A percentile compares a stretch with the other conserved stretches of the same genome.
These are phyloP conservation scores for Aspergillus bridgeri DNA, from an alignment of 495 filamentous ascomycete species.

Conservation along the genomic window DNA sequence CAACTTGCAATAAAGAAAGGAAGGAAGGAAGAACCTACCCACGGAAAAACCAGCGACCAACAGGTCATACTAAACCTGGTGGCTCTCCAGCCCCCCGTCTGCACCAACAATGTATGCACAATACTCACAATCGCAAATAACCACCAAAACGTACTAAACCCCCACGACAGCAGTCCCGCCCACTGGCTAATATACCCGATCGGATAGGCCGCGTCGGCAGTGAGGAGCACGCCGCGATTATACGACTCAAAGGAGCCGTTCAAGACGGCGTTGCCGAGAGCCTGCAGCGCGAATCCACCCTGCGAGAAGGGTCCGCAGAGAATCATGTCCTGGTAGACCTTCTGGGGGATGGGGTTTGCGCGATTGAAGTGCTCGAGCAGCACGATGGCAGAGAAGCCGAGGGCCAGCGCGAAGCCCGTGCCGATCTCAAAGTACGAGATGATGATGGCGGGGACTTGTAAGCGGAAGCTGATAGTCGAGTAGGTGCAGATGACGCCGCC, in stretches of 20 bases:
- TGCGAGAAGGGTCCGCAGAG: slow-evolving; percentile 36
- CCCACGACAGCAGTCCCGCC: slow-evolving; percentile 26
- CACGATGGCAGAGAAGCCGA: slow-evolving; percentile 20
- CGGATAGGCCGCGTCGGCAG: slow-evolving; percentile 17
- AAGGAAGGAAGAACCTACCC: slow-evolving; percentile 19
- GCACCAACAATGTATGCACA: slow-evolving; percentile 22
- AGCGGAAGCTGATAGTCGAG: slow-evolving; percentile 18
- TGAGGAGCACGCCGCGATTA: slow-evolving; percentile 25
- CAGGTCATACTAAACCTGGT: slow-evolving; percentile 21
- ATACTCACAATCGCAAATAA: slow-evolving; percentile 31
- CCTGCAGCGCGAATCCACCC: slow-evolving; percentile 29
- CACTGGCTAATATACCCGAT: slow-evolving; percentile 22
- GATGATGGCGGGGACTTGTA: slow-evolving; percentile 32
- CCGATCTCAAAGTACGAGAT: slow-evolving; percentile 33
- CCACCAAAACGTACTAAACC: slow-evolving; percentile 35
- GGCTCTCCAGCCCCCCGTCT: slow-evolving; percentile 19
- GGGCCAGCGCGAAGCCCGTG: slow-evolving; percentile 23
- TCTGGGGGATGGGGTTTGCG: slow-evolving; percentile 14
- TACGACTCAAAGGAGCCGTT: slow-evolving; percentile 25
- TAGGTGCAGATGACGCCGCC: slow-evolving; percentile 25
- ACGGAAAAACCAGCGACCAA: slow-evolving; percentile 32
- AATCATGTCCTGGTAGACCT: slow-evolving; percentile 36
- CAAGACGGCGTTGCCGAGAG: slow-evolving; percentile 21
- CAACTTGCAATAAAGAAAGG: neutral
- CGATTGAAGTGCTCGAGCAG: slow-evolving; percentile 26